Evolutionary conservation across 768 basidiomycete species (phyloP).

Genomic region (Tylopilus vinaceipallidus): DNA sequence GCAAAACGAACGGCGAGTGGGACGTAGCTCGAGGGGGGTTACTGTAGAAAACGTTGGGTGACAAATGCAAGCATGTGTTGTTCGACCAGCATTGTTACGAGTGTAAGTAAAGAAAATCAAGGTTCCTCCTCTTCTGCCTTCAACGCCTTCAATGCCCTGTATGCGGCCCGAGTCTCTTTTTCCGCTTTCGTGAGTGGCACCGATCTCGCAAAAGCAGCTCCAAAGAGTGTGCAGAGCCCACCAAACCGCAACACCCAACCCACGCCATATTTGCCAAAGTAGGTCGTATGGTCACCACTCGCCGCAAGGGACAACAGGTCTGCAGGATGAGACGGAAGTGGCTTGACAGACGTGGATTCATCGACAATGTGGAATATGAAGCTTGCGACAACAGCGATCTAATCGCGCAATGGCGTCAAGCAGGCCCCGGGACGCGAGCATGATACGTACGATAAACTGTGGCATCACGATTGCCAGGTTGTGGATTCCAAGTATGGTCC

Average conservation of each 20-base stretch:
- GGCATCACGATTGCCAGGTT: constrained; percentile 95
- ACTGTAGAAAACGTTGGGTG: constrained; percentile 2
- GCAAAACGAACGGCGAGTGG: too few species aligned
- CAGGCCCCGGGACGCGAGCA: neutral
- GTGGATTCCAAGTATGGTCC: constrained; percentile 92
- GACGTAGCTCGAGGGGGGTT: too few species aligned
- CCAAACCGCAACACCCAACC: constrained; percentile 95
- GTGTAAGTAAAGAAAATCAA: constrained; percentile 27
- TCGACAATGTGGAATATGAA: constrained; percentile 84
- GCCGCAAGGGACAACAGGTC: constrained; percentile 10
- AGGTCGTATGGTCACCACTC: constrained; percentile 48
- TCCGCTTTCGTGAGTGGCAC: constrained; percentile 91
- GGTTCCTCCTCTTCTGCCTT: constrained; percentile 55
- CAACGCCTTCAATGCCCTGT: constrained; percentile 77
- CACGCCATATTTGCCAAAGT: constrained; percentile 84
- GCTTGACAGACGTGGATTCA: constrained; percentile 27
- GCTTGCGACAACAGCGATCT: constrained; percentile 87
- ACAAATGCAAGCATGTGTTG: constrained; percentile 16
- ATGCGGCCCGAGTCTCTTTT: constrained; percentile 80
- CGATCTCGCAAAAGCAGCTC: constrained; percentile 73
- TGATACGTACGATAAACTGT: constrained; percentile 77
- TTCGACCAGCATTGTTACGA: neutral
- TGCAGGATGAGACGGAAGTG: constrained; percentile 31
- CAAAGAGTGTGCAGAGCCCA: constrained; percentile 78
- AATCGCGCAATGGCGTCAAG: neutral